Conservation (phyloP, 2,329 filamentous ascomycete genomes). For the Atkinsonella texensis region DNA sequence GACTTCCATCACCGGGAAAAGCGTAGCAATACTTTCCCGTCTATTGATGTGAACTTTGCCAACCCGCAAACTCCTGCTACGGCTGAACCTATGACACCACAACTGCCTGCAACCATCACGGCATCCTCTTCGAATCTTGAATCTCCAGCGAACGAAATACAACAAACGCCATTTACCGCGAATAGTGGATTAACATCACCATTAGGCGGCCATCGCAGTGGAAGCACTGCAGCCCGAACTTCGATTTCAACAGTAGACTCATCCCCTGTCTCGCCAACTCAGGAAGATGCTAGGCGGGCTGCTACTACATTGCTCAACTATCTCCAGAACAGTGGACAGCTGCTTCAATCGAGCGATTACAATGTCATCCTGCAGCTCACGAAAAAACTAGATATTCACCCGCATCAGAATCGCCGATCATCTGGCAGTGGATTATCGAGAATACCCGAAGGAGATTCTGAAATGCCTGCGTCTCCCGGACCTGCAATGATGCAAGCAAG, state of each 20-base stretch:
- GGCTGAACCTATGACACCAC: constrained; percentile 36
- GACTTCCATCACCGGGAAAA: constrained; percentile 58
- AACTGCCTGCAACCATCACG: constrained; percentile 33
- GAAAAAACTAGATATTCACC: constrained; percentile 68
- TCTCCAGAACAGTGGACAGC: constrained; percentile 56
- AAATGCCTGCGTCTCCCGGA: constrained; percentile 25
- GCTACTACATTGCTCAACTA: constrained; percentile 73
- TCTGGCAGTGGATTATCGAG: constrained; percentile 38
- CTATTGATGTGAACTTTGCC: constrained; percentile 50
- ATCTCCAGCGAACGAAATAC: constrained; percentile 36
- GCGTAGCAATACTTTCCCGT: constrained; percentile 77
- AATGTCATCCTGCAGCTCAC: constrained; percentile 69
- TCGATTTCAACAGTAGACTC: constrained; percentile 31
- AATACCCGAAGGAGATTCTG: constrained; percentile 45
- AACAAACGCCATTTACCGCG: constrained; percentile 29
- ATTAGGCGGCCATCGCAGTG: constrained; percentile 20
- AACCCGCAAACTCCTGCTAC: constrained; percentile 23
- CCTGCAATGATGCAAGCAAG: constrained; percentile 18
- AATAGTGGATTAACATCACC: constrained; percentile 31
- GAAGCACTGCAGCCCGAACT: constrained; percentile 19
- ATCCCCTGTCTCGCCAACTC: constrained; percentile 56
- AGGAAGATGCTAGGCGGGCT: constrained; percentile 75
- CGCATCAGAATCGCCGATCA: constrained; percentile 24
- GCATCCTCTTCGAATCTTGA: constrained; percentile 40
- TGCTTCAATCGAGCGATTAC: constrained; percentile 64